These are phyloP conservation scores for Agaricales sp. DNA, from an alignment of 1,284 basidiomycete species.

Conservation along the genomic window DNA sequence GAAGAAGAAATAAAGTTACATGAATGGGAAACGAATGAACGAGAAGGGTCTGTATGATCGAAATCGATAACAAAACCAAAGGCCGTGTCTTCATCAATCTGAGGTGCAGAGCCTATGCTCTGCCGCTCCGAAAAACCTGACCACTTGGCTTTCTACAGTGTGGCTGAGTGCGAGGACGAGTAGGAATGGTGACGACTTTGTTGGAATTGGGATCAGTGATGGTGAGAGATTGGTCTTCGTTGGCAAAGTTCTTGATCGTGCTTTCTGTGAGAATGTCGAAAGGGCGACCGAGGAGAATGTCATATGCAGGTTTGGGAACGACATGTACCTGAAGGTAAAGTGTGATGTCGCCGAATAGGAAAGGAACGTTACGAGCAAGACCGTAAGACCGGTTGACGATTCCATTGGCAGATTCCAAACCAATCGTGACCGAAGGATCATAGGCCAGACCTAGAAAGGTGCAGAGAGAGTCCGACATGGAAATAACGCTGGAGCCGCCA, in stretches of 20 bases:
- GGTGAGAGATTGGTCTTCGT: slow-evolving; percentile 16
- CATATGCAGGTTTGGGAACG: slow-evolving; percentile 18
- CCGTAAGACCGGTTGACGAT: slow-evolving; percentile 14
- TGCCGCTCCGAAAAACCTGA: slow-evolving; percentile 10
- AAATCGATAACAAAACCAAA: background rate
- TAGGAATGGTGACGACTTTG: slow-evolving; percentile 13
- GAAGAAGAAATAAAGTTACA: too few relatives aligned
- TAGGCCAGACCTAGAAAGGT: background rate
- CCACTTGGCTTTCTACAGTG: too few relatives aligned
- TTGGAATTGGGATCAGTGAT: slow-evolving; percentile 18
- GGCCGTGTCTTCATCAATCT: background rate
- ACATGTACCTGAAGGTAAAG: slow-evolving; percentile 20
- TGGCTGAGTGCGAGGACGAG: too few relatives aligned
- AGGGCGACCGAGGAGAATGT: slow-evolving; percentile 21
- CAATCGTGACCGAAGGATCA: background rate
- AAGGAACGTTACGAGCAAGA: slow-evolving; percentile 17
- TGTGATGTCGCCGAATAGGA: slow-evolving; percentile 14
- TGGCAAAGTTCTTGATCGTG: slow-evolving; percentile 11
- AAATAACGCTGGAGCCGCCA: too few relatives aligned
- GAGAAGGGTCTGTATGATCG: background rate
- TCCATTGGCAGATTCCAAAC: slow-evolving; percentile 14
- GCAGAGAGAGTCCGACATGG: too few relatives aligned
- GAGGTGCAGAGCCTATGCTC: background rate
- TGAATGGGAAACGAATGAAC: too few relatives aligned
- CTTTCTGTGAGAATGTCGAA: slow-evolving; percentile 22